A percentile compares a stretch with the other conserved stretches of the same genome.
phyloP scores from a whole-genome alignment of 2,329 filamentous ascomycete genomes.

The Trichoderma aggressivum region DNA sequence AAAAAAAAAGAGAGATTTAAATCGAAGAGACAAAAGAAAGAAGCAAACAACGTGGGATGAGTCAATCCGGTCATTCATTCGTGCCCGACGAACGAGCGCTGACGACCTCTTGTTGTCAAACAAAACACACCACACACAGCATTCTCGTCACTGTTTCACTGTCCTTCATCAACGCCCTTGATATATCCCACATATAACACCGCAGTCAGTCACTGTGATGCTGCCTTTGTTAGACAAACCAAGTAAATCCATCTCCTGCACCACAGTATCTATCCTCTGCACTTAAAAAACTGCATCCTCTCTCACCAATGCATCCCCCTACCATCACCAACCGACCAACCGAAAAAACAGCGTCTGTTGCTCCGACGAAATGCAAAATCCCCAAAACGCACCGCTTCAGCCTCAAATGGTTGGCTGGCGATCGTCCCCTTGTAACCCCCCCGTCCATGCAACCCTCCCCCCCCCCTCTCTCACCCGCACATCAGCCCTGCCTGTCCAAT shows the following conservation, averaged over 20 bases:
- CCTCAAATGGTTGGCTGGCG: slow-evolving; percentile 5
- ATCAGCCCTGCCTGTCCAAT: neutral
- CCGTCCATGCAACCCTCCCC: neutral
- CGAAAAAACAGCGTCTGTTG: neutral
- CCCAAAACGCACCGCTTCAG: neutral
- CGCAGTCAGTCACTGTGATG: neutral
- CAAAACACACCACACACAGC: neutral
- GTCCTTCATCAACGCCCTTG: neutral
- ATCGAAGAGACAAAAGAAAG: too few relatives aligned
- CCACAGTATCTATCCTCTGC: neutral
- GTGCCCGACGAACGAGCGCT: neutral
- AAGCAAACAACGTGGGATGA: neutral
- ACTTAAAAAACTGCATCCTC: neutral
- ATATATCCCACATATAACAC: neutral
- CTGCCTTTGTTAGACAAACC: neutral
- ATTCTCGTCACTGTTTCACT: neutral
- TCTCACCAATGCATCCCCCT: neutral
- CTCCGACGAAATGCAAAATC: neutral
- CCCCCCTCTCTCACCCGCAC: neutral
- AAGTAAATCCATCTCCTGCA: neutral
- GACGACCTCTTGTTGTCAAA: neutral
- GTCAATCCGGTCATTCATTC: neutral
- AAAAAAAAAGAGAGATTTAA: too few relatives aligned
- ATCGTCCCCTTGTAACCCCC: neutral
- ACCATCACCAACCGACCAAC: neutral